Conservation (phyloP, 345 rosid species). For the Rhizophora apiculata region DNA sequence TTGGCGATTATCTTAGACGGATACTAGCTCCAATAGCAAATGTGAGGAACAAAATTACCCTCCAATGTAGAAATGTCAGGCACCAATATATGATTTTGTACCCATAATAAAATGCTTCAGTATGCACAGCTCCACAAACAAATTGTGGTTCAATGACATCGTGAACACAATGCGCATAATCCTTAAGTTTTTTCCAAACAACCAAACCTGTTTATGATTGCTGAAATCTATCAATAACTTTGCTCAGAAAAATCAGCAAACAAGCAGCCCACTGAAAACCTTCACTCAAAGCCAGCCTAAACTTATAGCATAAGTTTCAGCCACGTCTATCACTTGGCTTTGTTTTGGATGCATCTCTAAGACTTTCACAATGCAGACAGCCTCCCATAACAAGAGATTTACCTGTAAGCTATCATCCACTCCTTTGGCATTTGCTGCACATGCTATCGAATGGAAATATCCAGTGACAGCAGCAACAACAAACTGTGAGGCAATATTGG, state of each 20-base stretch:
- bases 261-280: too few species aligned
- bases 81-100: too few species aligned
- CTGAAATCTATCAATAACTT: too few species aligned
- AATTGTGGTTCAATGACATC: too few species aligned
- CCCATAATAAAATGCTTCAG: too few species aligned
- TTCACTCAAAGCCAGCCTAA: neutral
- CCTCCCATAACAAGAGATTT: conserved; percentile 11
- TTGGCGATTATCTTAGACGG: neutral
- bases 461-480: conserved; percentile 97
- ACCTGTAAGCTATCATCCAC: conserved; percentile 99
- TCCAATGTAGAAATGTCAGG: too few species aligned
- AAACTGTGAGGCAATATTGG: conserved; percentile 57
- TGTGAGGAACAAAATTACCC: neutral
- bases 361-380: neutral
- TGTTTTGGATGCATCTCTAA: neutral
- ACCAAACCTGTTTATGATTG: too few species aligned
- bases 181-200: too few species aligned
- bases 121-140: too few species aligned
- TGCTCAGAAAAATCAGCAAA: too few species aligned
- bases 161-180: too few species aligned
- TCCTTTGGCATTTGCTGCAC: conserved; percentile 92
- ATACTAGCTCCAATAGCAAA: neutral
- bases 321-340: neutral
- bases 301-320: neutral
- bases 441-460: conserved; percentile 94